phyloP scores from a whole-genome alignment of 1,284 basidiomycete genomes.

The Cerioporus squamosus region DNA sequence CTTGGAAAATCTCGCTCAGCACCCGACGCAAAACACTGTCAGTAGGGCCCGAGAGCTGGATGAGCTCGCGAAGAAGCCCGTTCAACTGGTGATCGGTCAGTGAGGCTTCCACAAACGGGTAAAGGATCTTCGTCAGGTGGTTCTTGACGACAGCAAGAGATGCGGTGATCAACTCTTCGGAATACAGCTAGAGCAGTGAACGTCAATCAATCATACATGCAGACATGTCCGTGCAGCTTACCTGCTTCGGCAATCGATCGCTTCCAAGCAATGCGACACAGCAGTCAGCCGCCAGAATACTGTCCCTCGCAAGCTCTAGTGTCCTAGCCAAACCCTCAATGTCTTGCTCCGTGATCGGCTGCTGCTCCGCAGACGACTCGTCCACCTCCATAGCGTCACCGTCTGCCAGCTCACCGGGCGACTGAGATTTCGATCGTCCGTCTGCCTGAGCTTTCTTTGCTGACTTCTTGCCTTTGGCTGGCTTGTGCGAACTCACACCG shows the following conservation, averaged over 20 bases:
- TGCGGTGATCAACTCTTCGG: conserved; percentile 86
- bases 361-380: conserved; percentile 20
- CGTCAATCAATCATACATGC: neutral
- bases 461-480: conserved; percentile 39
- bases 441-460: conserved; percentile 43
- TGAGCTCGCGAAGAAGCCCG: conserved; percentile 54
- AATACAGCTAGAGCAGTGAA: conserved; percentile 67
- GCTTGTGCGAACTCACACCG: conserved; percentile 28
- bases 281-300: conserved; percentile 82
- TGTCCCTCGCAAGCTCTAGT: conserved; percentile 68
- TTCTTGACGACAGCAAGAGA: conserved; percentile 82
- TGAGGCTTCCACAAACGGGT: conserved; percentile 86
- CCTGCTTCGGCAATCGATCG: conserved; percentile 84
- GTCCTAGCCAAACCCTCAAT: conserved; percentile 51
- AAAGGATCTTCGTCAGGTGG: conserved; percentile 79
- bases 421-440: conserved; percentile 32
- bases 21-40: conserved; percentile 51
- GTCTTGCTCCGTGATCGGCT: conserved; percentile 51
- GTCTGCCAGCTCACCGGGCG: conserved; percentile 30
- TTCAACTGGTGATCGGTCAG: conserved; percentile 38
- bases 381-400: conserved; percentile 36
- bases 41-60: conserved; percentile 43
- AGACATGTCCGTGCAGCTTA: conserved; percentile 36
- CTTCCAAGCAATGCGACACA: conserved; percentile 78
- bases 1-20: conserved; percentile 70